Evolutionary conservation across 176 grass and related monocot genomes (phyloP).

Genomic region (Poa pratensis): DNA sequence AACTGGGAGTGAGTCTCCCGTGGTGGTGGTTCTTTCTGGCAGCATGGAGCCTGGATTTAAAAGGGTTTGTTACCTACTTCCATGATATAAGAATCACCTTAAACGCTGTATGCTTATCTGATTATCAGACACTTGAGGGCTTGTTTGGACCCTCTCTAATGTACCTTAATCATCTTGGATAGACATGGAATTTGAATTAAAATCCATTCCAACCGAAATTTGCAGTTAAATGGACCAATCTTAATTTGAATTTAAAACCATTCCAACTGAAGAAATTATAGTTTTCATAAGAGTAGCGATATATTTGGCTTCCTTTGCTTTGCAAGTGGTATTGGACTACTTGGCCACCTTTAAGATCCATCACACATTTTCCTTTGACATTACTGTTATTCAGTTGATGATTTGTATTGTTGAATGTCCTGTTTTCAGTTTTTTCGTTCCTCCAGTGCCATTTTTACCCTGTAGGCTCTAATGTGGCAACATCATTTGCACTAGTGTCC

Average conservation of each 20-base stretch:
- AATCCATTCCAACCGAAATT: not conserved
- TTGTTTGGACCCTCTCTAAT: not conserved
- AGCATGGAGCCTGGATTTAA: constrained; percentile 85
- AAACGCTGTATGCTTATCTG: not conserved
- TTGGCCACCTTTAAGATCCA: not conserved
- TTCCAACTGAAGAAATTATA: not conserved
- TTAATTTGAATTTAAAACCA: not conserved
- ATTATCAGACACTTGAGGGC: not conserved
- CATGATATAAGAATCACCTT: not conserved
- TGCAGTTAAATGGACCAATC: not conserved
- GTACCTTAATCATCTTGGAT: not conserved
- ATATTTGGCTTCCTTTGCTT: constrained; percentile 12
- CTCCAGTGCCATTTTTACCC: not conserved
- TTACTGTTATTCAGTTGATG: not conserved
- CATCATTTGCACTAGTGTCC: not conserved
- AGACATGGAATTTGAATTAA: not conserved
- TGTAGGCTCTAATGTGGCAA: not conserved
- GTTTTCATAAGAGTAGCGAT: not conserved
- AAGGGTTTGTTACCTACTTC: constrained; percentile 52
- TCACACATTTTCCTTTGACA: not conserved
- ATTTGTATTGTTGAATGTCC: not conserved
- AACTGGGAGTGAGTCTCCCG: constrained; percentile 69
- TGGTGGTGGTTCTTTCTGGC: constrained; percentile 76
- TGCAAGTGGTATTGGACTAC: not conserved
- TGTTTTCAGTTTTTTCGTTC: not conserved